Conservation (phyloP, 371 early-diverging fungal species). For the Lichtheimia hyalospora region DNA sequence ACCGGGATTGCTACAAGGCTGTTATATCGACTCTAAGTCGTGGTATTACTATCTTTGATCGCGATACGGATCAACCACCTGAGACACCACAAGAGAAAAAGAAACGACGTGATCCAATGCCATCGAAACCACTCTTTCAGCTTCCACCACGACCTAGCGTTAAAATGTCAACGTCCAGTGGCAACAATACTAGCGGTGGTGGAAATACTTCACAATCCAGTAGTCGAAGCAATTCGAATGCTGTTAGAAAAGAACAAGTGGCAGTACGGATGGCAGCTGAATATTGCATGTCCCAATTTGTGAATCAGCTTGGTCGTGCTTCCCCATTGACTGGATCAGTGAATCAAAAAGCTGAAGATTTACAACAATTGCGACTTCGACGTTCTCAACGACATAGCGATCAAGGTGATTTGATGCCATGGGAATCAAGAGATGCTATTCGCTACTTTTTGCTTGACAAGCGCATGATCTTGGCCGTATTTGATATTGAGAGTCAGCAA, state of each 20-base stretch:
- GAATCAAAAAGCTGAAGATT: slow-evolving; percentile 35
- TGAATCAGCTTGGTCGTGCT: slow-evolving; percentile 71
- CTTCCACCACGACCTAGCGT: slow-evolving; percentile 34
- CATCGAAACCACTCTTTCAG: slow-evolving; percentile 49
- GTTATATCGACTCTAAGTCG: slow-evolving; percentile 70
- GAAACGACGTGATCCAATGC: slow-evolving; percentile 44
- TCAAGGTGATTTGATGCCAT: background rate
- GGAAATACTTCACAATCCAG: slow-evolving; percentile 1
- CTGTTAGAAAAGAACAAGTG: slow-evolving; percentile 44
- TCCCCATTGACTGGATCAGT: slow-evolving; percentile 58
- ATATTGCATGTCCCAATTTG: slow-evolving; percentile 67
- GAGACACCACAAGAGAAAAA: slow-evolving; percentile 34
- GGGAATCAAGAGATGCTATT: slow-evolving; percentile 35
- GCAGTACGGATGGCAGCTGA: slow-evolving; percentile 77
- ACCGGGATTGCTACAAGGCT: slow-evolving; percentile 65
- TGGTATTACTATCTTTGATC: slow-evolving; percentile 68
- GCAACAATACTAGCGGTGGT: slow-evolving; percentile 7
- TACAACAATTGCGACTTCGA: slow-evolving; percentile 22
- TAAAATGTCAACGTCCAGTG: slow-evolving; percentile 14
- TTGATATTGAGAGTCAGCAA: slow-evolving; percentile 22
- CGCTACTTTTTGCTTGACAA: slow-evolving; percentile 71
- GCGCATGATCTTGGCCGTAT: slow-evolving; percentile 59
- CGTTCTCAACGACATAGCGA: slow-evolving; percentile 7
- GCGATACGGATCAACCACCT: slow-evolving; percentile 29
- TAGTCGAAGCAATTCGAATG: slow-evolving; percentile 10